Base-by-base conservation (phyloP, 345 rosid species). In the Iberis pinnata region DNA sequence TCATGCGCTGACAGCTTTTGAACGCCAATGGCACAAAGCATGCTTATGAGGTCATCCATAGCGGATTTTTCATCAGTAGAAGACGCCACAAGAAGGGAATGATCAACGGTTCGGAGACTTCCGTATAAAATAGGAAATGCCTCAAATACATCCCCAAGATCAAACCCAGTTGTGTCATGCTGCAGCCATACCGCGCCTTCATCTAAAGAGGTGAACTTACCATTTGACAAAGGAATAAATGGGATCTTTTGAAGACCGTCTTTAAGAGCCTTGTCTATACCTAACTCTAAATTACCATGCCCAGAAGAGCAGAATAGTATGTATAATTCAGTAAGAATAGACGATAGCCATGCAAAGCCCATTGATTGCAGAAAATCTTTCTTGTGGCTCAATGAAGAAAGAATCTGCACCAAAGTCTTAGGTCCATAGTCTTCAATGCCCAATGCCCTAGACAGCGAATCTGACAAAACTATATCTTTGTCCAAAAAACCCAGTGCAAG, bases 1-100 rank as follows among this genome's bases (percentile, higher is more conserved):
- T 87, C 98, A 80, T 90, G 98, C 12, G 92, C 77, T 63, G 98
- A 82, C 52, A 90, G 72, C 68, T 72, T 78, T 56, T 81, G 94
- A 41, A 82, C 78, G 35, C 98, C 98, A 53, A 80, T 62, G 64
- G 52, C 74, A 56, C 60, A 77, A 58, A 90, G 89, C 81, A 87
- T 79, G 65, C 72, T 63, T 26, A 67, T 63, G 19, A 71, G 66
- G 68, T 80, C 82, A 47, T 79, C 79, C 12, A 31, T 73, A 20
- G 43, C 39, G 45, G 64, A 37, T 20, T 56, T 44, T 31, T 70
- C 75, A 67, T 59, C 40, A 27, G 50, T 47, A 19, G 73, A 63
- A 52, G 52, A 69, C 57, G 76, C 75, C 36, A 77, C 65, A 66
- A 90, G 69, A 20, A 90, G 76, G 48, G 73, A 70, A 68, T 74